Percentiles rank a stretch among this genome's conserved stretches.
phyloP scores from a whole-genome alignment of 2,329 filamentous ascomycete genomes.

The Daldinia sp. region DNA sequence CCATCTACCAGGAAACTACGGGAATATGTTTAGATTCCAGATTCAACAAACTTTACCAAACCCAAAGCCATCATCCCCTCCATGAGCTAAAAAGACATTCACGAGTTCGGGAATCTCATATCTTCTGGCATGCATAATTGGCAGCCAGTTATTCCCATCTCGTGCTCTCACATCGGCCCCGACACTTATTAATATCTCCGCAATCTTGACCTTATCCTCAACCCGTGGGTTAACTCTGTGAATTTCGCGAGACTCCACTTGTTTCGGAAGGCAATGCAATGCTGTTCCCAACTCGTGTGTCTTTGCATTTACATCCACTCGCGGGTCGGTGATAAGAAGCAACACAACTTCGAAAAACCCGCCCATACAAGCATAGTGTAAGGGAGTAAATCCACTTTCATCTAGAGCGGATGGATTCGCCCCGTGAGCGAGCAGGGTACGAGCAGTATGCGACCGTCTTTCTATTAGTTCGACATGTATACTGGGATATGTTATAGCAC shows the following conservation, averaged over 20 bases:
- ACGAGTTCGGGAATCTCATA: neutral
- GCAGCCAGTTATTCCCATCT: neutral
- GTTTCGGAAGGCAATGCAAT: neutral
- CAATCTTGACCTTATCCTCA: neutral
- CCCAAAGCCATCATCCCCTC: neutral
- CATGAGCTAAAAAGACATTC: neutral
- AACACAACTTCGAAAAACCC: neutral
- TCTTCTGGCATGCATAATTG: neutral
- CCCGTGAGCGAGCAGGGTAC: neutral
- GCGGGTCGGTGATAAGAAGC: neutral
- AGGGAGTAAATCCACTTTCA: neutral
- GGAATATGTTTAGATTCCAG: no score
- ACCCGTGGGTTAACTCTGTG: neutral
- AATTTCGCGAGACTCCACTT: no score
- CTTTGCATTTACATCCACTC: neutral
- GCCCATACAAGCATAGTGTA: neutral
- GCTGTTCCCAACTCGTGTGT: neutral
- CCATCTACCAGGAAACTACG: no score
- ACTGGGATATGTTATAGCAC: neutral
- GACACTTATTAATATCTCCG: neutral
- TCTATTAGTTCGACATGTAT: neutral
- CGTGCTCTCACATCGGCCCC: neutral
- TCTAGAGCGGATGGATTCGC: neutral
- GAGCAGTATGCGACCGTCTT: neutral
- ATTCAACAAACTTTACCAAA: neutral